Evolutionary conservation across 352 stramenopile species (phyloP).

Genomic region (Pythium oligandrum): DNA sequence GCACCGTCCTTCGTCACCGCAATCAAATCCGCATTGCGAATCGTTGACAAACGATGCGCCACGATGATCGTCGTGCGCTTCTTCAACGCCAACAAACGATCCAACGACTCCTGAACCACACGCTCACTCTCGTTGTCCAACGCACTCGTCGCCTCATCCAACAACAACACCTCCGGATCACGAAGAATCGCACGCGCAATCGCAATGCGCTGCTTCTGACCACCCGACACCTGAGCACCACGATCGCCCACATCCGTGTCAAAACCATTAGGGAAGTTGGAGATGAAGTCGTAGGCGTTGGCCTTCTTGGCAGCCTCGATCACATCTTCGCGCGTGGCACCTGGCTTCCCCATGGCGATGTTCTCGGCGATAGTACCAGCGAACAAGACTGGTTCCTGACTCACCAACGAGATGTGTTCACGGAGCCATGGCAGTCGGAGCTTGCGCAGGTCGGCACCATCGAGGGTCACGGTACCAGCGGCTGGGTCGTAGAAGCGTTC

Average conservation of each 20-base stretch:
- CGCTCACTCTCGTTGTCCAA: conserved; percentile 45
- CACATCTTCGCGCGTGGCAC: conserved; percentile 39
- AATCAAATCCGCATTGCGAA: conserved; percentile 85
- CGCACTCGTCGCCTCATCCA: conserved; percentile 46
- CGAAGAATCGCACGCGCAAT: conserved; percentile 25
- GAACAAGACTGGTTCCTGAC: no score
- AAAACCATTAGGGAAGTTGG: conserved; percentile 25
- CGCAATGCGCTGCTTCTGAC: not conserved
- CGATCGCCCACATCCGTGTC: no score
- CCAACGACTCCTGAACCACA: conserved; percentile 37
- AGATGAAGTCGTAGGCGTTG: conserved; percentile 87
- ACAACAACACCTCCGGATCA: conserved; percentile 34
- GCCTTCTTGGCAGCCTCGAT: conserved; percentile 64
- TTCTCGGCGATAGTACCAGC: no score
- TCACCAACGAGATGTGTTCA: no score
- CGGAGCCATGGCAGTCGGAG: no score
- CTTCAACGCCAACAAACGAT: conserved; percentile 23
- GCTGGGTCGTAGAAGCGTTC: no score
- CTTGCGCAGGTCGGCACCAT: no score
- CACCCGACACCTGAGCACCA: conserved; percentile 8
- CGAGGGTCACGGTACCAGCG: no score
- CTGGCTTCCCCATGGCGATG: no score
- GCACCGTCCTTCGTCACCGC: conserved; percentile 73
- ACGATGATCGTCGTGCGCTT: conserved; percentile 61
- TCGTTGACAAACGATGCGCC: conserved; percentile 34